phyloP scores from a whole-genome alignment of 2,329 filamentous ascomycete species.

The Alternaria angustiovoidea region DNA sequence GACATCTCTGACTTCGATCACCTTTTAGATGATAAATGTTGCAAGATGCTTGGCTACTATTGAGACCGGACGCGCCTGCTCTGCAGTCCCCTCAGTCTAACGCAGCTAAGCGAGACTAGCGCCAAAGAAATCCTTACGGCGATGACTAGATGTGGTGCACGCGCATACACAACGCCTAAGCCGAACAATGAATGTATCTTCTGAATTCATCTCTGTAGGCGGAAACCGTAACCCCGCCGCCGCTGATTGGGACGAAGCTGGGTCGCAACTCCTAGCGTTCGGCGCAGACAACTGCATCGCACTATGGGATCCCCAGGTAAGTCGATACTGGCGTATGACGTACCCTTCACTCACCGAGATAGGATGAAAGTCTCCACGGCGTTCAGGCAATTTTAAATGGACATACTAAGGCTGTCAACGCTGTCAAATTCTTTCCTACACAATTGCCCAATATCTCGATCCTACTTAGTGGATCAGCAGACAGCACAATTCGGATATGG shows the following conservation, averaged over 20 bases:
- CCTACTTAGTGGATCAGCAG: conserved; percentile 81
- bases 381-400: conserved; percentile 74
- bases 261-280: conserved; percentile 78
- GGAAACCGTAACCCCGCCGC: conserved; percentile 90
- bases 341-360: conserved; percentile 19
- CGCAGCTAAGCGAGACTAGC: conserved; percentile 41
- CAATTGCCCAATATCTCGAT: conserved; percentile 60
- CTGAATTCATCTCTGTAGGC: conserved; percentile 74
- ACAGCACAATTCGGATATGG: conserved; percentile 77
- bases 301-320: conserved; percentile 81
- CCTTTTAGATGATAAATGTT: neutral
- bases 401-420: conserved; percentile 82
- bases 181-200: conserved; percentile 40
- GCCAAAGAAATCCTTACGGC: conserved; percentile 39
- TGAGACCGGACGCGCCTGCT: conserved; percentile 14
- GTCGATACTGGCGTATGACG: conserved; percentile 40
- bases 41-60: neutral
- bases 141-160: conserved; percentile 28
- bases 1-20: conserved; percentile 30
- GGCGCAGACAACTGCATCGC: conserved; percentile 90
- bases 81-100: neutral
- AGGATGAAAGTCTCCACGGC: conserved; percentile 62
- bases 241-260: conserved; percentile 81
- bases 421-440: conserved; percentile 76
- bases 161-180: conserved; percentile 24